Evolutionary conservation across 176 grass and related monocot species (phyloP).

Genomic region (Eleusine indica): DNA sequence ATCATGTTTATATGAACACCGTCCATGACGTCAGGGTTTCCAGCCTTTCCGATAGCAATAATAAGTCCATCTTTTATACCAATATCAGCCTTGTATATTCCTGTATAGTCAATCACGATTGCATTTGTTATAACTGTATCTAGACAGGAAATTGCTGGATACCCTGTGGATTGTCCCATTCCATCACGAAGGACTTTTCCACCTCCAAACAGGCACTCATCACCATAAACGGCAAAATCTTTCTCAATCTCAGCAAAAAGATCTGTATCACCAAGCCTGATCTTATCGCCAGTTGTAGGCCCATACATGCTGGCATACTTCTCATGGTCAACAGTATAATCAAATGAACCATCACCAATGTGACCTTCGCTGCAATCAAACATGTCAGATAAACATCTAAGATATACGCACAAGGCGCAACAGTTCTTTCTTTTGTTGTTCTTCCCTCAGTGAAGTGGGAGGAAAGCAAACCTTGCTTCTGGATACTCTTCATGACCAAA

Average conservation of each 20-base stretch:
- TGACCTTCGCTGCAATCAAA: constrained; percentile 76
- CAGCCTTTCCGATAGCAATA: constrained; percentile 84
- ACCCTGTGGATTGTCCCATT: constrained; percentile 84
- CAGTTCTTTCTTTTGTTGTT: not conserved
- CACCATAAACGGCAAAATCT: constrained; percentile 83
- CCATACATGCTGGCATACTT: constrained; percentile 96
- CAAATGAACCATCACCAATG: constrained; percentile 65
- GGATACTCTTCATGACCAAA: constrained; percentile 85
- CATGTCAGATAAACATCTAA: constrained; percentile 34
- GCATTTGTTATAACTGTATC: constrained; percentile 98
- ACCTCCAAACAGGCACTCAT: constrained; percentile 98
- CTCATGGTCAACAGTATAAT: constrained; percentile 66
- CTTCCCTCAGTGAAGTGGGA: constrained; percentile 1
- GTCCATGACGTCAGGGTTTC: constrained; percentile 97
- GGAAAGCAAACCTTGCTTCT: constrained; percentile 58
- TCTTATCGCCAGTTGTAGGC: constrained; percentile 91
- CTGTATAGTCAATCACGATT: constrained; percentile 92
- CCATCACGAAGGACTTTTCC: constrained; percentile 95
- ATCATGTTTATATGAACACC: constrained; percentile 79
- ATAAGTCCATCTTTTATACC: constrained; percentile 81
- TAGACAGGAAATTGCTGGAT: constrained; percentile 53
- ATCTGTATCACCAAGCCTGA: constrained; percentile 89
- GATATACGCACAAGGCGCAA: not conserved
- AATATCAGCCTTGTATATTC: constrained; percentile 98
- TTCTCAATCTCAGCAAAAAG: constrained; percentile 95